Conservation (phyloP, 345 rosid genomes). For the Brassica cretica region DNA sequence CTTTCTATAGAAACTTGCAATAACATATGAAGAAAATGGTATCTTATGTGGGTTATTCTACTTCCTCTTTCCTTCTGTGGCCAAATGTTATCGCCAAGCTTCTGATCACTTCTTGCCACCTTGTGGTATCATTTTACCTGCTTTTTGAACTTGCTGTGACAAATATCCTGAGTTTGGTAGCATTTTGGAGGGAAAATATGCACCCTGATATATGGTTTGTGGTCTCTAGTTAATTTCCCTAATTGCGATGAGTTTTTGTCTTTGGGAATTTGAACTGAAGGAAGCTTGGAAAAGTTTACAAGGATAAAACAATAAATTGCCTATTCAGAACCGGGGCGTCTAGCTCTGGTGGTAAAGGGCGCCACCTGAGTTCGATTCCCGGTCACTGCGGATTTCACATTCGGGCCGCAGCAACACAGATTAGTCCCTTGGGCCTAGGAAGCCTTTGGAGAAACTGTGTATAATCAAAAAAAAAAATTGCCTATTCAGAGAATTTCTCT, state of each 20-base stretch:
- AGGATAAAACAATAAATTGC: background rate
- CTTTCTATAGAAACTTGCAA: conserved; percentile 20
- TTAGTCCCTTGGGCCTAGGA: no score
- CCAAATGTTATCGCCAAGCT: no score
- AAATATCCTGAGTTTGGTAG: conserved; percentile 14
- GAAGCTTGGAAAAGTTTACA: background rate
- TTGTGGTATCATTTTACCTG: conserved; percentile 7
- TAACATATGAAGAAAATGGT: conserved; percentile 18
- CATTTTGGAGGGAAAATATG: conserved; percentile 10
- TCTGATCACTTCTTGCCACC: conserved; percentile 6
- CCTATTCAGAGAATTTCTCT: no score
- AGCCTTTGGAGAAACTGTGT: no score
- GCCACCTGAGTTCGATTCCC: no score
- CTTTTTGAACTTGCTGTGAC: conserved; percentile 2
- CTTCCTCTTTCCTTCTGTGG: conserved; percentile 15
- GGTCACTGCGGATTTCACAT: no score
- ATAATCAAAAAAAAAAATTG: no score
- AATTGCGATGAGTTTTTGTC: background rate
- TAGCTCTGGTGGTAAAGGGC: no score
- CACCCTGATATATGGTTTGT: background rate
- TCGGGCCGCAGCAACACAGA: no score
- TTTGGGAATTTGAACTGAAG: no score
- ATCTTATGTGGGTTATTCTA: conserved; percentile 15
- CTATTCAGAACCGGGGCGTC: no score
- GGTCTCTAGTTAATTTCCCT: background rate